Percentiles rank a stretch among this genome's conserved stretches.
Evolutionary conservation across 2,329 filamentous ascomycete genomes (phyloP).

Genomic region (Colletotrichum eremochloae): DNA sequence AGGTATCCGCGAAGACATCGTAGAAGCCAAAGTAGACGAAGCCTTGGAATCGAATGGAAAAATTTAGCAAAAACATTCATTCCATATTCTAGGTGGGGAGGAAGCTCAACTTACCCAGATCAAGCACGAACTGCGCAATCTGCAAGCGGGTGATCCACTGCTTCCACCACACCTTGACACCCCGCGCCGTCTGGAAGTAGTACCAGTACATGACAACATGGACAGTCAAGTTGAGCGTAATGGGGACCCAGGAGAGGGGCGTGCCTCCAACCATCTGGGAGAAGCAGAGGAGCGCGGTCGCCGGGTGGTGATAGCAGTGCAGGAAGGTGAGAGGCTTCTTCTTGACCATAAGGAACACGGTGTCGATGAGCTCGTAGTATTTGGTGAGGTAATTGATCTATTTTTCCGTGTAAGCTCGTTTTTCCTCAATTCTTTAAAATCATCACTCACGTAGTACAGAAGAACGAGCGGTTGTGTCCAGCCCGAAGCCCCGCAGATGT

Average conservation of each 20-base stretch:
- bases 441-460: constrained; percentile 82
- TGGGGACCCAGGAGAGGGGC: constrained; percentile 87
- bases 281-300: constrained; percentile 90
- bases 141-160: constrained; percentile 93
- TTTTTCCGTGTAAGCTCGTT: constrained; percentile 50
- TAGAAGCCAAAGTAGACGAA: constrained; percentile 78
- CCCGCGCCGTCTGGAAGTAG: constrained; percentile 93
- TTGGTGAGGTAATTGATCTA: constrained; percentile 93
- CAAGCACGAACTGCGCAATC: constrained; percentile 90
- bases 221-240: constrained; percentile 85
- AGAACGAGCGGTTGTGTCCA: constrained; percentile 88
- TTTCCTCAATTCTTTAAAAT: not conserved
- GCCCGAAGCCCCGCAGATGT: constrained; percentile 80
- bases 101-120: constrained; percentile 75
- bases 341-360: constrained; percentile 90
- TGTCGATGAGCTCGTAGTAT: constrained; percentile 89
- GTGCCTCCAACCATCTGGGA: constrained; percentile 88
- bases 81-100: not conserved
- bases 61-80: not conserved
- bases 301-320: constrained; percentile 93
- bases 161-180: constrained; percentile 94
- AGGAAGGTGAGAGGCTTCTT: constrained; percentile 96
- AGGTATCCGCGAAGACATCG: constrained; percentile 80
- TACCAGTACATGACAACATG: constrained; percentile 98
- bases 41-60: not conserved